These are phyloP conservation scores for Monilinia vaccinii-corymbosi DNA, from an alignment of 2,329 filamentous ascomycete genomes.

Conservation along the genomic window DNA sequence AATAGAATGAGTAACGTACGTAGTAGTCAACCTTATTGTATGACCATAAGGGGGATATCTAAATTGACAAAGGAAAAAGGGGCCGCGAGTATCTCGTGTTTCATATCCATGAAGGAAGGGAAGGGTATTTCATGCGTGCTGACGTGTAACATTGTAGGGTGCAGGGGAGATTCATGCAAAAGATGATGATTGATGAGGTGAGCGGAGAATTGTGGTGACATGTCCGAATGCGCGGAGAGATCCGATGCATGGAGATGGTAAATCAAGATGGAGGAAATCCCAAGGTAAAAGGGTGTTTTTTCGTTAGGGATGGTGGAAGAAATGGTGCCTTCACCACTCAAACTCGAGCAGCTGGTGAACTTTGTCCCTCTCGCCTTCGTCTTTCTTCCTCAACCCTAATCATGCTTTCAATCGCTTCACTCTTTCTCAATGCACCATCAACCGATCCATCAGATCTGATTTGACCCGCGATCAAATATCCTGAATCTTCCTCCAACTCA, in stretches of 20 bases:
- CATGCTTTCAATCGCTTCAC: constrained; percentile 5
- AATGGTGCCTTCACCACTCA: background rate
- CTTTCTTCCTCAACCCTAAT: constrained; percentile 8
- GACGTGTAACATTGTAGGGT: background rate
- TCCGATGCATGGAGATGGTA: background rate
- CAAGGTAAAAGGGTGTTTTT: background rate
- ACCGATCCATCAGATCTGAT: constrained; percentile 1
- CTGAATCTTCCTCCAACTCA: constrained; percentile 37
- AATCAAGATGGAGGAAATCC: background rate
- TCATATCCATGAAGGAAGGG: background rate
- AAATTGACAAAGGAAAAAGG: background rate
- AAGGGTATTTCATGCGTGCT: background rate
- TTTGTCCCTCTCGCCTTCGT: constrained; percentile 7
- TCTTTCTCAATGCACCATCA: constrained; percentile 5
- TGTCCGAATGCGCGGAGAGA: background rate
- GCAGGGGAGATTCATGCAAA: background rate
- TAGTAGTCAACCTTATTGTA: background rate
- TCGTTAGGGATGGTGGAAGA: background rate
- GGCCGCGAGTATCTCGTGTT: background rate
- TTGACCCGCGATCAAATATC: constrained; percentile 23
- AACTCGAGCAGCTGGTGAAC: constrained; percentile 4
- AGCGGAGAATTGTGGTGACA: background rate
- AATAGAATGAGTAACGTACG: background rate
- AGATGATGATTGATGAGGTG: background rate
- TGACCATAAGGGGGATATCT: background rate